phyloP scores from a whole-genome alignment of 768 basidiomycete species.

The Pleurotus giganteus region DNA sequence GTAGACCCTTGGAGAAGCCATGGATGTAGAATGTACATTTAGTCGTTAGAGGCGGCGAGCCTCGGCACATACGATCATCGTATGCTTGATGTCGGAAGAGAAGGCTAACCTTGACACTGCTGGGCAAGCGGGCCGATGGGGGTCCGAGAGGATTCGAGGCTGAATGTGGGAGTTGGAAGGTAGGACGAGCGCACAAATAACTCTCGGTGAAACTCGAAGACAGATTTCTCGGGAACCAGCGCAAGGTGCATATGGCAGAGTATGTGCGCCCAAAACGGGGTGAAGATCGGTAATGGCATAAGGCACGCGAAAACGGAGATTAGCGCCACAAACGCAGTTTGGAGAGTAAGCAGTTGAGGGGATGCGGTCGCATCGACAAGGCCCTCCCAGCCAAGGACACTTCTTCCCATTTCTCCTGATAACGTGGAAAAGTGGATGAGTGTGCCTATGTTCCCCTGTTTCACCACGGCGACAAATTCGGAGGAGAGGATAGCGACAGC shows the following conservation, averaged over 20 bases:
- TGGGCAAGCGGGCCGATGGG: conserved; percentile 1
- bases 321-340: conserved; percentile 1
- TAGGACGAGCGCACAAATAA: conserved; percentile 6
- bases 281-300: conserved; percentile 5
- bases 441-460: not conserved
- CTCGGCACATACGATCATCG: conserved; percentile 9
- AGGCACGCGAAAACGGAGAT: conserved; percentile 5
- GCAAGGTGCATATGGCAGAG: conserved; percentile 9
- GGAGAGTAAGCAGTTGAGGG: not conserved
- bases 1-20: not conserved
- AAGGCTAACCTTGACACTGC: conserved; percentile 1
- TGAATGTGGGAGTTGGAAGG: conserved; percentile 10
- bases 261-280: conserved; percentile 1
- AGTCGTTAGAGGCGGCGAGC: not conserved
- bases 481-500: not conserved
- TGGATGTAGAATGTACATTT: not conserved
- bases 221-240: conserved; percentile 7
- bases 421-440: not conserved
- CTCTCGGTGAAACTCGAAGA: conserved; percentile 10
- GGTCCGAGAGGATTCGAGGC: conserved; percentile 1
- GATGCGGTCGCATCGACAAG: not conserved
- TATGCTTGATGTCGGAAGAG: conserved; percentile 5
- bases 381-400: not conserved
- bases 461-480: not conserved
- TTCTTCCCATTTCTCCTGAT: not conserved